phyloP scores from a whole-genome alignment of 257 asterid species.

The Solanum tarijense region DNA sequence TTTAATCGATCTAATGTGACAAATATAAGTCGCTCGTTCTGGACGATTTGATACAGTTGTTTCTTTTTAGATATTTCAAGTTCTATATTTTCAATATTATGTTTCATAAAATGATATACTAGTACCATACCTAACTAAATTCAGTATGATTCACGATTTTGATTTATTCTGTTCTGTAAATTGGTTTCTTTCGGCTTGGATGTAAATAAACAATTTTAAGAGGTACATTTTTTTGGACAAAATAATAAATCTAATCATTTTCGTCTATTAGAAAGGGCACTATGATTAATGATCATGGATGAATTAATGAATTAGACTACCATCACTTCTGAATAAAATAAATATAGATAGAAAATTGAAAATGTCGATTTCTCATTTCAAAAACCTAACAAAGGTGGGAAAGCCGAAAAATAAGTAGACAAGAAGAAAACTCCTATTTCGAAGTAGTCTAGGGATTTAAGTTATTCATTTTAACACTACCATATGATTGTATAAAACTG shows the following conservation, averaged over 20 bases:
- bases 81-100: neutral
- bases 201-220: neutral
- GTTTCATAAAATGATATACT: neutral
- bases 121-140: neutral
- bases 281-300: neutral
- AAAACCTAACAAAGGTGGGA: neutral
- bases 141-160: neutral
- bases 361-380: neutral
- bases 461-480: no score
- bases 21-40: neutral
- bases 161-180: neutral
- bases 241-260: neutral
- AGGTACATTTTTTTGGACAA: neutral
- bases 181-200: neutral
- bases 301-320: neutral
- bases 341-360: neutral
- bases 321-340: neutral
- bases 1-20: neutral
- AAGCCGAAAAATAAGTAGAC: neutral
- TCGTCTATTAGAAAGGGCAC: neutral
- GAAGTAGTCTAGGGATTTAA: neutral
- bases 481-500: neutral
- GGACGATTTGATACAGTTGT: neutral
- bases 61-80: neutral
- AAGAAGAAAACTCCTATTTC: neutral